Base-by-base conservation (phyloP, 2,329 filamentous ascomycete species). In the Raffaelea ambrosiae region DNA sequence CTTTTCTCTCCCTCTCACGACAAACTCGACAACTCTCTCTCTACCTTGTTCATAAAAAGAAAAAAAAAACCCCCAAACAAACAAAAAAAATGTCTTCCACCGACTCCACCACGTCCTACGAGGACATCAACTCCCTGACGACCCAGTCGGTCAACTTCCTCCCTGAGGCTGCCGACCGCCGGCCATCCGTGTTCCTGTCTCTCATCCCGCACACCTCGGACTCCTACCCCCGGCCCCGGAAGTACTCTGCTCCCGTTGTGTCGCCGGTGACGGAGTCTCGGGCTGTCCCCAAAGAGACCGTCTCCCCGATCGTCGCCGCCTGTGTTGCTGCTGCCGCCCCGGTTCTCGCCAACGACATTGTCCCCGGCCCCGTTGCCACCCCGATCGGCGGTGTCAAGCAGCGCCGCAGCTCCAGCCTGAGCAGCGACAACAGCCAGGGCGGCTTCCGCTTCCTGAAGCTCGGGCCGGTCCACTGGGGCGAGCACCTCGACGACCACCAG, bases 391-490 rank as follows among this genome's bases (percentile, higher is more conserved):
- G 59, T 9, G n/a, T 46, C 14, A 54, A 54, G 51, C 56, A 61
- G 56, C 71, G 76, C 60, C 76, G 78, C 61, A 74, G 71, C 53
- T 77, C 74, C 49, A 77, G 73, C 61, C 61, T 72, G 54, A 76
- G 71, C 68, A 76, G 71, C 61, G 59, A 57, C 45, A 36, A 40
- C 31, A 23, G 16, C 55, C 63, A 61, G 55, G 68, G 62, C 55
- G 57, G 57, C 48, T 61, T 67, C 55, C 70, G 72, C 50, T 76
- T 83, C 62, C 72, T 84, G 55, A 82, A 81, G 69, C 76, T 84
- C 49, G 76, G 76, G 21, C 79, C 79, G 31, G 78, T 83, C 50
- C 77, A 82, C 71, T 81, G 71, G 64, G 79, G 79, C 54, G 77
- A 77, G 68, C 74, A 79, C 63, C 65, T 66, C 20, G 76, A 70